These are phyloP conservation scores for Asterophora parasitica DNA, from an alignment of 768 basidiomycete genomes.

Conservation along the genomic window DNA sequence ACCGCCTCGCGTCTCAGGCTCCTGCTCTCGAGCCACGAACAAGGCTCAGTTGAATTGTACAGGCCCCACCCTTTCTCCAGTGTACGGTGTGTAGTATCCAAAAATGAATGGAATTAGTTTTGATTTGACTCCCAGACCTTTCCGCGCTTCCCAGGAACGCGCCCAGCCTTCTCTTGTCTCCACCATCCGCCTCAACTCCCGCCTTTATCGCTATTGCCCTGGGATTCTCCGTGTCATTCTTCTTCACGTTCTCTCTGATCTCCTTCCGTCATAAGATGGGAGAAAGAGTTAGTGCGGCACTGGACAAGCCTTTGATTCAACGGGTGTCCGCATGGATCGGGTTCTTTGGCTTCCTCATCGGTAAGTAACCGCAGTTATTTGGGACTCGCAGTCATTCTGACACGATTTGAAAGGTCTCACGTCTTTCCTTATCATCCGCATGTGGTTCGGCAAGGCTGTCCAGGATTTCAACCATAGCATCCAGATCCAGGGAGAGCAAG, in stretches of 20 bases:
- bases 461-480: constrained; percentile 73
- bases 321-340: constrained; percentile 69
- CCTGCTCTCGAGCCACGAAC: constrained; percentile 54
- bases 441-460: constrained; percentile 79
- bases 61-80: constrained; percentile 45
- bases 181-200: constrained; percentile 58
- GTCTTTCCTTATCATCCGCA: constrained; percentile 65
- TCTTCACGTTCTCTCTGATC: constrained; percentile 59
- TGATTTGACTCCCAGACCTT: constrained; percentile 44
- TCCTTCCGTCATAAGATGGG: constrained; percentile 64
- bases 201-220: constrained; percentile 61
- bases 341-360: constrained; percentile 70
- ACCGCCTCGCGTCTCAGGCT: constrained; percentile 41
- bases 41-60: constrained; percentile 53
- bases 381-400: neutral
- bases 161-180: constrained; percentile 50
- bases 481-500: constrained; percentile 42
- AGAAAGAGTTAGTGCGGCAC: constrained; percentile 39
- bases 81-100: constrained; percentile 47
- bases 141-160: constrained; percentile 54
- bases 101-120: neutral
- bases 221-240: constrained; percentile 54
- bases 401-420: constrained; percentile 45
- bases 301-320: constrained; percentile 58
- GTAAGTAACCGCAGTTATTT: constrained; percentile 29